These are phyloP conservation scores for Aspergillus affinis DNA, from an alignment of 495 filamentous ascomycete species.

Conservation along the genomic window DNA sequence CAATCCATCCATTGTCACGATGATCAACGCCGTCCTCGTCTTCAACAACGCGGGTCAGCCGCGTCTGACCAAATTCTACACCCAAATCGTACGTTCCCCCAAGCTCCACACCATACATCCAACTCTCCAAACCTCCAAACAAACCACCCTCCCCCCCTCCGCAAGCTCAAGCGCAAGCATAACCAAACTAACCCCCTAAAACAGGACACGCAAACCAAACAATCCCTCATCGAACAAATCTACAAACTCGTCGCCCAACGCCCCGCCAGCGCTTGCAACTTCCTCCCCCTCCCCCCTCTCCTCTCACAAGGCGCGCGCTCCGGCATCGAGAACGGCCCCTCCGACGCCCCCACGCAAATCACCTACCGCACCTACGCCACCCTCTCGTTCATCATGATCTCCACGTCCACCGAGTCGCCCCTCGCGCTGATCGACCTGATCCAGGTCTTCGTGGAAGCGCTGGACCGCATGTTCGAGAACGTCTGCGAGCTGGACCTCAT, in stretches of 20 bases:
- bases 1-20: conserved; percentile 32
- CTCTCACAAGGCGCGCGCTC: conserved; percentile 64
- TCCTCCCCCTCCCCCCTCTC: conserved; percentile 78
- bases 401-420: conserved; percentile 94
- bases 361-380: conserved; percentile 99
- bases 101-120: neutral
- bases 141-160: neutral
- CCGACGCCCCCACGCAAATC: conserved; percentile 89
- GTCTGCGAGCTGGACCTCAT: conserved; percentile 98
- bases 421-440: conserved; percentile 94
- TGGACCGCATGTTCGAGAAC: conserved; percentile 95
- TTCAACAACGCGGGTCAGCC: conserved; percentile 98
- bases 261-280: conserved; percentile 87
- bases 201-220: conserved; percentile 91
- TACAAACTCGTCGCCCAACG: conserved; percentile 95
- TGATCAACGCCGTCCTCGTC: conserved; percentile 99
- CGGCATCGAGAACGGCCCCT: conserved; percentile 55
- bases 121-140: neutral
- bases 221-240: conserved; percentile 94
- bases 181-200: conserved; percentile 5
- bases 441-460: conserved; percentile 94
- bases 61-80: conserved; percentile 97
- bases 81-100: conserved; percentile 71
- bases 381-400: conserved; percentile 97
- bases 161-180: too few relatives aligned